Evolutionary conservation across 495 filamentous ascomycete genomes (phyloP).

Genomic region (Xylaria castorea): DNA sequence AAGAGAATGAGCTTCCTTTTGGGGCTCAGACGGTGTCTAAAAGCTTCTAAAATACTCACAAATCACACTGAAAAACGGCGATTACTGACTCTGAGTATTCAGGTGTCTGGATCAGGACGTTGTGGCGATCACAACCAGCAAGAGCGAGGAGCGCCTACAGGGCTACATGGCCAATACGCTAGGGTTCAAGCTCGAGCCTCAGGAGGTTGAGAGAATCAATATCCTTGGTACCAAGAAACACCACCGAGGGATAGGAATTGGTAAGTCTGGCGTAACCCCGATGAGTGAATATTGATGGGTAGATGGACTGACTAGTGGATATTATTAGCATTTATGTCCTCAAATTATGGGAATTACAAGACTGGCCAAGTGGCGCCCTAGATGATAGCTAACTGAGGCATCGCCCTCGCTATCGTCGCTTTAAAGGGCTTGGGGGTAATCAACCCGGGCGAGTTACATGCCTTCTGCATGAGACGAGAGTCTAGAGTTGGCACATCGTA

Average conservation of each 20-base stretch:
- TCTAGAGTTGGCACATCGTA: neutral
- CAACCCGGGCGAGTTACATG: neutral
- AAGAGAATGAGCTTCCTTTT: neutral
- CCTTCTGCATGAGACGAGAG: neutral
- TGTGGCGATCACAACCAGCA: constrained; percentile 76
- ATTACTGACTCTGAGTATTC: neutral
- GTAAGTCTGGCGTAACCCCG: neutral
- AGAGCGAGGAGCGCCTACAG: constrained; percentile 71
- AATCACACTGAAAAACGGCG: too few relatives aligned
- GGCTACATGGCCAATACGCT: constrained; percentile 66
- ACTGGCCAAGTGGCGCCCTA: constrained; percentile 3
- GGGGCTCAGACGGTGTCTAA: neutral
- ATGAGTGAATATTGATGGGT: neutral
- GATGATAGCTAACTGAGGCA: neutral
- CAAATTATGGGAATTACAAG: constrained; percentile 12
- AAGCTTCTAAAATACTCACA: neutral
- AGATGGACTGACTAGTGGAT: neutral
- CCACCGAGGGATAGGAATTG: constrained; percentile 18
- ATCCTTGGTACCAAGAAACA: constrained; percentile 68
- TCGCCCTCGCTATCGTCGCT: neutral
- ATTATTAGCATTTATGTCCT: constrained; percentile 1
- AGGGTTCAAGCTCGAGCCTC: constrained; percentile 70
- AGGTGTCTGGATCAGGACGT: constrained; percentile 71
- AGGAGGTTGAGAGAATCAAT: constrained; percentile 72
- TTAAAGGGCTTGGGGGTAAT: neutral